A percentile compares a stretch with the other conserved stretches of the same genome.
Evolutionary conservation across 768 basidiomycete species (phyloP).

Genomic region (Lactifluus rugatus): DNA sequence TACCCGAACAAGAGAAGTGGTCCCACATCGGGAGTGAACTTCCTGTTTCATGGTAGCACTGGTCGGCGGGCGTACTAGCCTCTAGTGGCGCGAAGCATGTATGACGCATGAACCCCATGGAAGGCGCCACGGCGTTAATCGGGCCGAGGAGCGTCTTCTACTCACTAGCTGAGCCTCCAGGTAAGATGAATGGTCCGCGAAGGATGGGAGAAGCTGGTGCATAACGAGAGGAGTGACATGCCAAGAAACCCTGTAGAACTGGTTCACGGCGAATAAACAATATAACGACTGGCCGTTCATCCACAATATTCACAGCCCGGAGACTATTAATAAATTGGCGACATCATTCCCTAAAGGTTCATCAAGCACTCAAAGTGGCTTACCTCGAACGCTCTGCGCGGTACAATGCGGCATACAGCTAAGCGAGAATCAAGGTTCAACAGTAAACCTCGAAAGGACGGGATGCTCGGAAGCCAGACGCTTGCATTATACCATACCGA

Average conservation of each 20-base stretch:
- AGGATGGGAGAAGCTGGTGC: background rate
- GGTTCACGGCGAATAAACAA: background rate
- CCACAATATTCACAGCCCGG: background rate
- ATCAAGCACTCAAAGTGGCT: background rate
- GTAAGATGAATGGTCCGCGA: background rate
- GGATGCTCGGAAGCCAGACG: constrained; percentile 4
- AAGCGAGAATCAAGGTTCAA: background rate
- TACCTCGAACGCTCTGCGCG: background rate
- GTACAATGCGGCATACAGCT: background rate
- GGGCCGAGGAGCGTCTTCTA: background rate
- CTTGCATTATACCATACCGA: background rate
- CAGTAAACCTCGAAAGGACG: background rate
- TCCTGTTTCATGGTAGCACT: background rate
- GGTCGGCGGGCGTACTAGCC: background rate
- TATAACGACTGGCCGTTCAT: background rate
- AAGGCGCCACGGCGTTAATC: background rate
- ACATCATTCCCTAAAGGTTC: background rate
- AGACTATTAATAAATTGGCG: background rate
- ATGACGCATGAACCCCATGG: background rate
- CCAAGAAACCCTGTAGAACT: background rate
- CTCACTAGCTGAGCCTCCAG: background rate
- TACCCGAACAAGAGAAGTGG: background rate
- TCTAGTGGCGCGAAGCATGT: background rate
- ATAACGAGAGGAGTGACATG: background rate
- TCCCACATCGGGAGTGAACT: background rate